phyloP scores from a whole-genome alignment of 768 basidiomycete species.

The Galerina sulciceps region DNA sequence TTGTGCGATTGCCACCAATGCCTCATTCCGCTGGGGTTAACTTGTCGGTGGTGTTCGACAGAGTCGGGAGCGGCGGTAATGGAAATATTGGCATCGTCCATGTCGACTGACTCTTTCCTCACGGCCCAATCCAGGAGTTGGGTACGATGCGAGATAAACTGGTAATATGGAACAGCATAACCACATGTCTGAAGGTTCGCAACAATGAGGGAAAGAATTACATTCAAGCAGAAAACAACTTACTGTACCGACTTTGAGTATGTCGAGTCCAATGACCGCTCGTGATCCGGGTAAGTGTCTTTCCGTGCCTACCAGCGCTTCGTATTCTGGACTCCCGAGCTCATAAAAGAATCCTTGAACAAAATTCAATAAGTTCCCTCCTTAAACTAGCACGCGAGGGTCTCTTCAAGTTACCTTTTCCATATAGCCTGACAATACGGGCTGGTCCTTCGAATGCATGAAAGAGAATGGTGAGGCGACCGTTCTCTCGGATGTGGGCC shows the following conservation, averaged over 20 bases:
- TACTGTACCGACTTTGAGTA: slow-evolving; percentile 59
- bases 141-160: slow-evolving; percentile 58
- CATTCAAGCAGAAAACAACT: slow-evolving; percentile 14
- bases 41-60: background rate
- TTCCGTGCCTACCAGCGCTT: slow-evolving; percentile 48
- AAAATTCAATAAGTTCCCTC: background rate
- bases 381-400: background rate
- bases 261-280: slow-evolving; percentile 61
- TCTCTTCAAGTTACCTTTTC: slow-evolving; percentile 47
- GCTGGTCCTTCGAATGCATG: slow-evolving; percentile 66
- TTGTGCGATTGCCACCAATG: slow-evolving; percentile 61
- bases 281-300: slow-evolving; percentile 60
- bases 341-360: slow-evolving; percentile 59
- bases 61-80: slow-evolving; percentile 8
- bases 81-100: slow-evolving; percentile 15
- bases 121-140: slow-evolving; percentile 50
- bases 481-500: slow-evolving; percentile 62
- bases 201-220: background rate
- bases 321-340: slow-evolving; percentile 65
- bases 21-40: slow-evolving; percentile 49
- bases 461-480: slow-evolving; percentile 63
- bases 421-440: slow-evolving; percentile 60
- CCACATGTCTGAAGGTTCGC: slow-evolving; percentile 59
- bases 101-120: slow-evolving; percentile 48
- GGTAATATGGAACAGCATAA: slow-evolving; percentile 63